phyloP scores from a whole-genome alignment of 2,329 filamentous ascomycete species.

The Fusarium sp. region DNA sequence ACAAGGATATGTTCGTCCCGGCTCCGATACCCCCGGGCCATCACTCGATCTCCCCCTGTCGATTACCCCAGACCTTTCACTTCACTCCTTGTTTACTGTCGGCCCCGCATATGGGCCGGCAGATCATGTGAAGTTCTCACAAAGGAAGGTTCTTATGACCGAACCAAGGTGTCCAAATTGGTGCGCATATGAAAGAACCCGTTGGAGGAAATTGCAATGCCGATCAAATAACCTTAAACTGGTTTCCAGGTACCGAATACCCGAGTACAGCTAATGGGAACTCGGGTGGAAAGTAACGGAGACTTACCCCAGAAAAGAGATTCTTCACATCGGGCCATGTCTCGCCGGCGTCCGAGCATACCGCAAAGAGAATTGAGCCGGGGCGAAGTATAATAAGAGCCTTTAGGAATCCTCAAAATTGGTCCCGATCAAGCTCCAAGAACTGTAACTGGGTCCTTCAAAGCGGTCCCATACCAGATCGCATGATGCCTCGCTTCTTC shows the following conservation, averaged over 20 bases:
- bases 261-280: background rate
- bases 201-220: background rate
- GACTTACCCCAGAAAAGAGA: background rate
- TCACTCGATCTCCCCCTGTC: background rate
- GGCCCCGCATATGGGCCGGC: conserved; percentile 9
- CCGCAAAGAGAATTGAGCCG: background rate
- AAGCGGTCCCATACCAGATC: background rate
- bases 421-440: background rate
- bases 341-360: background rate
- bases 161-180: background rate
- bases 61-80: background rate
- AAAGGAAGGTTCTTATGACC: background rate
- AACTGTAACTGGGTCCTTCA: background rate
- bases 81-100: background rate
- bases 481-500: conserved; percentile 5
- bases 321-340: background rate
- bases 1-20: background rate
- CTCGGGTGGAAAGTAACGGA: background rate
- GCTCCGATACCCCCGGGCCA: background rate
- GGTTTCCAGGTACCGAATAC: background rate
- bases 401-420: background rate
- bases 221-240: background rate
- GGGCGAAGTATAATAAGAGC: background rate
- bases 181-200: background rate
- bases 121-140: conserved; percentile 4